Percentiles rank a stretch among this genome's conserved stretches.
phyloP scores from a whole-genome alignment of 73 alveolate genomes.

The Paramecium caudatum region DNA sequence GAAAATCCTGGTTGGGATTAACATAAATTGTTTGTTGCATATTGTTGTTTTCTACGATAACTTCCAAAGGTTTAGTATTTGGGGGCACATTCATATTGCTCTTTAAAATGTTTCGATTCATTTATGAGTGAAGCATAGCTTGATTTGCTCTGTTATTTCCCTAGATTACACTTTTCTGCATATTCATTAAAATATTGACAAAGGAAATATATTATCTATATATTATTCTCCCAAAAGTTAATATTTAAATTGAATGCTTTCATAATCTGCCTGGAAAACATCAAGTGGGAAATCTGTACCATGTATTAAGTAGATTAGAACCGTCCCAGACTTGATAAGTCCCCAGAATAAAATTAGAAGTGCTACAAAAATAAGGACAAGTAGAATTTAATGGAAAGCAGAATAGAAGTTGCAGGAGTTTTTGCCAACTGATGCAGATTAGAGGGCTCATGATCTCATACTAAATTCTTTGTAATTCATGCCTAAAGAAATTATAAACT shows the following conservation, averaged over 20 bases:
- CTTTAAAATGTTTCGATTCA: not conserved
- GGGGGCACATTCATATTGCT: not conserved
- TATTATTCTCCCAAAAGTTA: no score
- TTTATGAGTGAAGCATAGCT: constrained; percentile 27
- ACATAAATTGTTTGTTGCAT: not conserved
- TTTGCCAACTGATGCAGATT: constrained; percentile 27
- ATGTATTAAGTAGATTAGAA: not conserved
- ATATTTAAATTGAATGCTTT: no score
- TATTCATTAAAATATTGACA: not conserved
- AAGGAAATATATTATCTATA: no score
- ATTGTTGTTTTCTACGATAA: not conserved
- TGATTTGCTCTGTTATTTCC: not conserved
- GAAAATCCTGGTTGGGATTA: not conserved
- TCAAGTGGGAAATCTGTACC: constrained; percentile 16
- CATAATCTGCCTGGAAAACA: constrained; percentile 9
- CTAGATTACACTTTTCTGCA: not conserved
- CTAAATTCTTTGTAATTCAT: not conserved
- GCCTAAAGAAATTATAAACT: constrained; percentile 61
- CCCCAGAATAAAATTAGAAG: not conserved
- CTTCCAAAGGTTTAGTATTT: not conserved
- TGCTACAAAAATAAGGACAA: not conserved
- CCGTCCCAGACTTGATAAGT: not conserved
- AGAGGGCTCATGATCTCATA: constrained; percentile 36
- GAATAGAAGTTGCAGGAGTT: not conserved
- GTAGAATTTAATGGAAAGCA: constrained; percentile 10